Conservation (phyloP, 23 red algal species). For the Agarophyton chilense region DNA sequence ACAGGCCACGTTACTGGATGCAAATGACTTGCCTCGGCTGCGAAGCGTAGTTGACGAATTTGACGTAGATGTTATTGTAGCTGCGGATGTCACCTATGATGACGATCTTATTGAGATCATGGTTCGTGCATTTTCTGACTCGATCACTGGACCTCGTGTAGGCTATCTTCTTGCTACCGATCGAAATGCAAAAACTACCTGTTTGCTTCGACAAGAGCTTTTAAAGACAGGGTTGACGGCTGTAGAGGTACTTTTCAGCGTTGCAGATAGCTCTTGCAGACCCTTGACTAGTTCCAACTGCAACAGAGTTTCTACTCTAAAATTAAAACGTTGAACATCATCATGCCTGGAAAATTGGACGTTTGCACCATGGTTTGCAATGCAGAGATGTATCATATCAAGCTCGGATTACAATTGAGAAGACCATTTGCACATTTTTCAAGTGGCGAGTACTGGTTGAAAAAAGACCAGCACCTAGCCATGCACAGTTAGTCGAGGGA, state of each 20-base stretch:
- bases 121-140: constrained; percentile 13
- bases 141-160: not conserved
- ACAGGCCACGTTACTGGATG: constrained; percentile 9
- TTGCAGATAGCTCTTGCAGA: not conserved
- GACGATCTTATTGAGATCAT: not conserved
- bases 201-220: not conserved
- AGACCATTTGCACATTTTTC: too few species aligned
- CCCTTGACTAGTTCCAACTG: not conserved
- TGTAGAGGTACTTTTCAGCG: too few species aligned
- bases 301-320: not conserved
- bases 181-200: constrained; percentile 9
- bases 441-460: too few species aligned
- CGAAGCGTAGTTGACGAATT: not conserved
- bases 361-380: too few species aligned
- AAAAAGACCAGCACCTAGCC: too few species aligned
- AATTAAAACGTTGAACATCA: not conserved
- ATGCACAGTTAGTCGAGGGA: too few species aligned
- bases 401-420: too few species aligned
- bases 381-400: too few species aligned
- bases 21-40: not conserved
- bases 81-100: constrained; percentile 56
- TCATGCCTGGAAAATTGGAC: too few species aligned
- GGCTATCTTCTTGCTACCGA: constrained; percentile 18
- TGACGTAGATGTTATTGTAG: constrained; percentile 29
- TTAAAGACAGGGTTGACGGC: not conserved